Evolutionary conservation across 164 flowering plant species (phyloP).

Genomic region (Aristolochia contorta): DNA sequence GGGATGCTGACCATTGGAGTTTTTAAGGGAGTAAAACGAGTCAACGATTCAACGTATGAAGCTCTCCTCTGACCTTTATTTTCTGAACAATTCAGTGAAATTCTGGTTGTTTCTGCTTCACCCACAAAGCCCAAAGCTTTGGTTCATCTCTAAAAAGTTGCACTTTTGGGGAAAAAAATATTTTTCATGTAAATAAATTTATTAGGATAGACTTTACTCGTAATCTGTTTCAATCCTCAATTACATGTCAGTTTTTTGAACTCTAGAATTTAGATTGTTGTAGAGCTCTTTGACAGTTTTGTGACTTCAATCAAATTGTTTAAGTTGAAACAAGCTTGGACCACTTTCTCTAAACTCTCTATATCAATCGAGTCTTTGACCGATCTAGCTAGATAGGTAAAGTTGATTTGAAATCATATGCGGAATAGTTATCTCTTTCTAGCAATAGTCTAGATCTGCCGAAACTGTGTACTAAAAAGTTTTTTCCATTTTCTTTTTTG

Average conservation of each 20-base stretch:
- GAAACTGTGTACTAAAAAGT: background rate
- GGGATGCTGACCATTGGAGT: no score
- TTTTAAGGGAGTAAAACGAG: background rate
- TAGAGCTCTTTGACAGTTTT: conserved; percentile 27
- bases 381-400: no score
- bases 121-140: background rate
- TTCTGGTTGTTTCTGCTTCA: background rate
- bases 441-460: background rate
- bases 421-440: background rate
- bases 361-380: conserved; percentile 43
- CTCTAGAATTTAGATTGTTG: conserved; percentile 34
- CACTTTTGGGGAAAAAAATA: background rate
- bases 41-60: background rate
- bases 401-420: background rate
- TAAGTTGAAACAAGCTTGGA: conserved; percentile 33
- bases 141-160: background rate
- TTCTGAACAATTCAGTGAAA: background rate
- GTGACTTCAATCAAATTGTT: conserved; percentile 52
- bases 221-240: background rate
- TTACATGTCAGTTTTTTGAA: background rate
- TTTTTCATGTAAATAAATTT: no score
- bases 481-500: background rate
- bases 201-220: background rate
- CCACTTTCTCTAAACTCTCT: conserved; percentile 46
- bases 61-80: background rate